These are phyloP conservation scores for Nannizziopsis barbatae DNA, from an alignment of 2,329 filamentous ascomycete species.

Conservation along the genomic window DNA sequence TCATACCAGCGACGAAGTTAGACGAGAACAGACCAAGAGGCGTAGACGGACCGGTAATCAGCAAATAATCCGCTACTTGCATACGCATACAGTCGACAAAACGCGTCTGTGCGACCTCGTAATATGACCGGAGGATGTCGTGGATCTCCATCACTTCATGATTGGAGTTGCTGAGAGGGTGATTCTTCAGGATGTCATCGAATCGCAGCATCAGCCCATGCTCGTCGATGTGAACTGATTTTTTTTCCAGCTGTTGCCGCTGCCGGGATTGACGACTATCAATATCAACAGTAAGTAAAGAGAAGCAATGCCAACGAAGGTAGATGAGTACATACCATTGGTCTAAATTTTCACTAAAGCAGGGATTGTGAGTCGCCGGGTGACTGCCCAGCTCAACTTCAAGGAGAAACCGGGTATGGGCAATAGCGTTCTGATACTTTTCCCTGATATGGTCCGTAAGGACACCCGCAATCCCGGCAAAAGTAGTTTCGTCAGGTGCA, in stretches of 20 bases:
- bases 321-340: constrained; percentile 27
- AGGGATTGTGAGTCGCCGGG: constrained; percentile 42
- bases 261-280: not conserved
- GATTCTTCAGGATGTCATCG: constrained; percentile 5
- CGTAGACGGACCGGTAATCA: constrained; percentile 41
- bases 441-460: constrained; percentile 38
- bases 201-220: constrained; percentile 15
- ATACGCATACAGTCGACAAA: constrained; percentile 54
- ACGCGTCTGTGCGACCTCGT: constrained; percentile 48
- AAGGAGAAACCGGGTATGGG: constrained; percentile 44
- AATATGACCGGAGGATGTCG: constrained; percentile 51
- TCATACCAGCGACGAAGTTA: constrained; percentile 40
- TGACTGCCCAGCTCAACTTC: constrained; percentile 39
- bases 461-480: constrained; percentile 32
- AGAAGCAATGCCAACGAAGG: no score
- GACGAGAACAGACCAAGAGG: constrained; percentile 46
- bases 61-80: constrained; percentile 46
- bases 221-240: not conserved
- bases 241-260: not conserved
- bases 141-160: constrained; percentile 44
- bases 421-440: constrained; percentile 40
- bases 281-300: no score
- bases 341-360: constrained; percentile 41
- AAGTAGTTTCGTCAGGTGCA: constrained; percentile 37
- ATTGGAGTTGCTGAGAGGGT: constrained; percentile 28